Conservation (phyloP, 345 rosid genomes). For the Dimocarpus longan region DNA sequence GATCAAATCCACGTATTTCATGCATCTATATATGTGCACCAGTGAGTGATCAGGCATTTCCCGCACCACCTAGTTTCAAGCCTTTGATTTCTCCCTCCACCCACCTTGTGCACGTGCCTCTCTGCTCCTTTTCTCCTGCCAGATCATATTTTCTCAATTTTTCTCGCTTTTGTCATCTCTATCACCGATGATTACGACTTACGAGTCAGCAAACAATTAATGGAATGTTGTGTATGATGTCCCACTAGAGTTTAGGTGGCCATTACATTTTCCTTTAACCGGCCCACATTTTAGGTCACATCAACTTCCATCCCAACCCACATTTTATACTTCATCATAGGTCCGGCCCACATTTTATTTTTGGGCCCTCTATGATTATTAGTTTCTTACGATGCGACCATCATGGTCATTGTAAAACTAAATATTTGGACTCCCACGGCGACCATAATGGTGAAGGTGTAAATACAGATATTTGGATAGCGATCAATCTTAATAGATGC, state of each 20-base stretch:
- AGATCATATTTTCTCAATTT: neutral
- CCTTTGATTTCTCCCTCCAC: slow-evolving; percentile 28
- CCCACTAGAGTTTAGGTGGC: neutral
- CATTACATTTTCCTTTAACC: neutral
- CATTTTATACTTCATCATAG: too few species aligned
- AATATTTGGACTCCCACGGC: too few species aligned
- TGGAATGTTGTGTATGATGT: neutral
- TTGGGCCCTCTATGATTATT: too few species aligned
- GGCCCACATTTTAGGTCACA: neutral
- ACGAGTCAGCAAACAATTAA: too few species aligned
- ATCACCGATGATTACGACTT: neutral
- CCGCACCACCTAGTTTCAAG: slow-evolving; percentile 33
- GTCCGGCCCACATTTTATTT: too few species aligned
- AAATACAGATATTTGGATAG: too few species aligned
- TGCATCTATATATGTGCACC: neutral
- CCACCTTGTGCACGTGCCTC: slow-evolving; percentile 21
- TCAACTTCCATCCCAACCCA: too few species aligned
- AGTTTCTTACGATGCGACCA: too few species aligned
- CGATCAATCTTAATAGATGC: too few species aligned
- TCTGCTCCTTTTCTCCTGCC: neutral
- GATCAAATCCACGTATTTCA: slow-evolving; percentile 14
- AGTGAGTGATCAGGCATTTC: slow-evolving; percentile 21
- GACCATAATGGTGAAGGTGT: too few species aligned
- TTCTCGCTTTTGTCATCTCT: neutral
- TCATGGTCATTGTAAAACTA: too few species aligned